Evolutionary conservation across 306 rosid species (phyloP).

Genomic region (Adenanthera pavonina): DNA sequence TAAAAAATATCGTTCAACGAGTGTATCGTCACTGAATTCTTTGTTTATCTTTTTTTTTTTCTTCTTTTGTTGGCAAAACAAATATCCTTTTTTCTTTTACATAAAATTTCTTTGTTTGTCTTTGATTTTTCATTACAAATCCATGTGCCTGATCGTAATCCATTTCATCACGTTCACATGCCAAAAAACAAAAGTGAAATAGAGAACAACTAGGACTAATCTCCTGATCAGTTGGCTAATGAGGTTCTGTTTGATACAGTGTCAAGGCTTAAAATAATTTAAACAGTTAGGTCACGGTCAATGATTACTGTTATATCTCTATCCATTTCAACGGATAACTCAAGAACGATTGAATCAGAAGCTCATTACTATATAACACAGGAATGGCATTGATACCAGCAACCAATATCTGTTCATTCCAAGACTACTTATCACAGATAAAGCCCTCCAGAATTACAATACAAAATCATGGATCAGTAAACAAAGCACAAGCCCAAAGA

Average conservation of each 20-base stretch:
- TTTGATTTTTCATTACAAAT: too few relatives aligned
- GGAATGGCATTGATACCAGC: background rate
- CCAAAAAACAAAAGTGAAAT: background rate
- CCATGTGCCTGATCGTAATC: background rate
- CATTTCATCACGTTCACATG: background rate
- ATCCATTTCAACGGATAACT: background rate
- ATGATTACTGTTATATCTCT: background rate
- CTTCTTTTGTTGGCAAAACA: too few relatives aligned
- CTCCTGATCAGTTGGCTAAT: background rate
- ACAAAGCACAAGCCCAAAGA: conserved; percentile 1
- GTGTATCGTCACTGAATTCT: too few relatives aligned
- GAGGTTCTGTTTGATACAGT: too few relatives aligned
- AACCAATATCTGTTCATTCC: background rate
- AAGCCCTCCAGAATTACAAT: too few relatives aligned
- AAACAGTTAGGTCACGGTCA: background rate
- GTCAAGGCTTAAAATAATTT: too few relatives aligned
- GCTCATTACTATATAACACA: background rate
- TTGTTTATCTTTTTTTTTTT: too few relatives aligned
- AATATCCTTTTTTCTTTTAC: too few relatives aligned
- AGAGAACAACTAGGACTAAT: background rate
- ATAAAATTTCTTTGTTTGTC: too few relatives aligned
- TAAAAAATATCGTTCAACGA: too few relatives aligned
- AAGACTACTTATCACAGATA: background rate
- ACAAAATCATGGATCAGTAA: background rate
- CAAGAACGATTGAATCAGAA: background rate